A percentile compares a stretch with the other conserved stretches of the same genome.
These are phyloP conservation scores for Fomitopsis schrenkii DNA, from an alignment of 1,284 basidiomycete species.

Conservation along the genomic window DNA sequence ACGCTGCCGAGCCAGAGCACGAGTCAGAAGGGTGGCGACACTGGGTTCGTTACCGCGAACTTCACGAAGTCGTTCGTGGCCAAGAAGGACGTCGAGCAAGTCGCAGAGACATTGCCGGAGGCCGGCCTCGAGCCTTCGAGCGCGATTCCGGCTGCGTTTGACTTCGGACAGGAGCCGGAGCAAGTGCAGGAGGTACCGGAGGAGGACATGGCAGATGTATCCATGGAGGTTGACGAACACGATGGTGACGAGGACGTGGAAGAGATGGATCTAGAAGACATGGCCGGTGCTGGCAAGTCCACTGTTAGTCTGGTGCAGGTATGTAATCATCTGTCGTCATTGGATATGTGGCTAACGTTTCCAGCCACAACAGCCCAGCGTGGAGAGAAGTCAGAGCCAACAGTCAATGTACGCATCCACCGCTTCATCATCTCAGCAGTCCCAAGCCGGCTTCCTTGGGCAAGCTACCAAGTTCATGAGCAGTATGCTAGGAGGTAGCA, in stretches of 20 bases:
- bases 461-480: conserved; percentile 64
- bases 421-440: conserved; percentile 44
- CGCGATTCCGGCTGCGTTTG: conserved; percentile 11
- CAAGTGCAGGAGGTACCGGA: conserved; percentile 5
- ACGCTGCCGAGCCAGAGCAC: conserved; percentile 40
- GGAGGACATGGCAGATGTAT: conserved; percentile 23
- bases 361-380: conserved; percentile 12
- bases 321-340: conserved; percentile 15
- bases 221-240: conserved; percentile 29
- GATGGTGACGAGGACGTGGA: conserved; percentile 27
- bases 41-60: conserved; percentile 16
- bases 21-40: conserved; percentile 29
- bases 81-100: conserved; percentile 9
- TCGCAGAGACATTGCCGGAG: neutral
- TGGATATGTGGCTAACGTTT: no score
- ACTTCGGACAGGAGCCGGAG: conserved; percentile 4
- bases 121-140: conserved; percentile 4
- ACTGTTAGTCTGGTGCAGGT: conserved; percentile 44
- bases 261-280: conserved; percentile 37
- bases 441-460: conserved; percentile 57
- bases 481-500: conserved; percentile 65
- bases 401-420: conserved; percentile 46
- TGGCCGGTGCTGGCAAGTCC: conserved; percentile 33
- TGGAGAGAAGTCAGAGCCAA: conserved; percentile 42
- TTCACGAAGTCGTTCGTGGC: conserved; percentile 9